phyloP scores from a whole-genome alignment of 2,329 filamentous ascomycete genomes.

The Cordyceps militaris region DNA sequence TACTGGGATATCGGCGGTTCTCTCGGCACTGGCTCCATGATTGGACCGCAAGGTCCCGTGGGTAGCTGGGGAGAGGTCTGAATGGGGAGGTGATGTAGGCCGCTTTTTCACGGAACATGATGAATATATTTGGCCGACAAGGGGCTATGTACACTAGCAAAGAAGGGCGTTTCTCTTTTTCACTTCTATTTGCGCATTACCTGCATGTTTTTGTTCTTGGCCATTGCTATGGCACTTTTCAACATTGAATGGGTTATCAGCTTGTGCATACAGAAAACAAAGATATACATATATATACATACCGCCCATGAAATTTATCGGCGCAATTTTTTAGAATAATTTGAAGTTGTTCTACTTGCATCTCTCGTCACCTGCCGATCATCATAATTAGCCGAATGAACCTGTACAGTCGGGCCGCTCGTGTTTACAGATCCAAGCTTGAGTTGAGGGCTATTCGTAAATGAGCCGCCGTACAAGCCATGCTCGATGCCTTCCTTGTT shows the following conservation, averaged over 20 bases:
- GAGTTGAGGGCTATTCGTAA: not conserved
- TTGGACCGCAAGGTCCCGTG: conserved; percentile 59
- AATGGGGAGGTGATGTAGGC: conserved; percentile 7
- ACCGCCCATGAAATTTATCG: not conserved
- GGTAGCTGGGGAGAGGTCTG: conserved; percentile 74
- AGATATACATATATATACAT: not conserved
- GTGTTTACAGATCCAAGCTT: not conserved
- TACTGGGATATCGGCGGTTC: conserved; percentile 90
- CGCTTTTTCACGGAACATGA: not conserved
- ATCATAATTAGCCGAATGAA: too few species aligned
- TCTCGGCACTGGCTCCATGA: conserved; percentile 66
- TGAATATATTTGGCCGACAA: not conserved
- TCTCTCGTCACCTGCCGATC: not conserved
- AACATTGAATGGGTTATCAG: not conserved
- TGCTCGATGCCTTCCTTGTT: not conserved
- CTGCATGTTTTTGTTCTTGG: not conserved
- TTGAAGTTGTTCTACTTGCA: not conserved
- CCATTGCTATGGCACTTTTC: not conserved
- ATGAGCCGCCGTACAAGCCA: not conserved
- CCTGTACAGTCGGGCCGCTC: not conserved
- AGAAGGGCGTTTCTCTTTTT: not conserved
- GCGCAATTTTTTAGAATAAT: not conserved
- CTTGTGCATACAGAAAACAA: not conserved
- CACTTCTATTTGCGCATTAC: not conserved
- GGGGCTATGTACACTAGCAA: conserved; percentile 6